Base-by-base conservation (phyloP, 257 asterid genomes). In the Solanum sejunctum region DNA sequence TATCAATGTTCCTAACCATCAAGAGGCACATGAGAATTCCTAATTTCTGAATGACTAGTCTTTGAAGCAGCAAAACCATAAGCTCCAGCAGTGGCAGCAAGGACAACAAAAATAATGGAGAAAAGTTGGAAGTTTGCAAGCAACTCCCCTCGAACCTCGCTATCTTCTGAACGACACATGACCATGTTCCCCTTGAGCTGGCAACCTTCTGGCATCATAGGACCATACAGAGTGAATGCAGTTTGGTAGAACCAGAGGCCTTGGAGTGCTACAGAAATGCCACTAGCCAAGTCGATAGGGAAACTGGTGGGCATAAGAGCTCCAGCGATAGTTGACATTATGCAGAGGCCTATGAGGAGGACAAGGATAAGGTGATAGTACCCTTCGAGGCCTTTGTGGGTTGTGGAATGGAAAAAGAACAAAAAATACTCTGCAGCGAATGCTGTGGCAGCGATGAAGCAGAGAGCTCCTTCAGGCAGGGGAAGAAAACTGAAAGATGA, bases 221-320 rank as follows among this genome's bases (percentile, higher is more conserved):
- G 89, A 23, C 99, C 98, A 12, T 97, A 97, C 26, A 97, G 97
- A 81, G 97, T 91, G 92, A 97, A 97, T 12, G 99, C 99, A 0
- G 99, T 97, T 73, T 97, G 99, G 57, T 95, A 97, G 94, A 95
- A 97, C 99, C 99, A 95, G 55, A 97, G 98, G 86, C 99, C 99
- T 88, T 97, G 99, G 47, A 97, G 98, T 0, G 97, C 89, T 32
- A 92, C 91, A 8, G 92, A 92, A 49, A 97, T 91, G 85, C 98
- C 97, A 26, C 90, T 90, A 88, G 90, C 88, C 84, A 97, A 73
- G 86, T 97, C 99, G 2, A 89, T 88, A 0, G 98, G 98, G 86
- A 97, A 95, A 84, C 96, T 92, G 8, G 94, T 90, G 1, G 99
- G 99, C 90, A 93, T 43, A n/a, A 97, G 90, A 82, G 98, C 95